These are phyloP conservation scores for Hsuehochloa calcarea DNA, from an alignment of 176 grass and related monocot species.

Conservation along the genomic window DNA sequence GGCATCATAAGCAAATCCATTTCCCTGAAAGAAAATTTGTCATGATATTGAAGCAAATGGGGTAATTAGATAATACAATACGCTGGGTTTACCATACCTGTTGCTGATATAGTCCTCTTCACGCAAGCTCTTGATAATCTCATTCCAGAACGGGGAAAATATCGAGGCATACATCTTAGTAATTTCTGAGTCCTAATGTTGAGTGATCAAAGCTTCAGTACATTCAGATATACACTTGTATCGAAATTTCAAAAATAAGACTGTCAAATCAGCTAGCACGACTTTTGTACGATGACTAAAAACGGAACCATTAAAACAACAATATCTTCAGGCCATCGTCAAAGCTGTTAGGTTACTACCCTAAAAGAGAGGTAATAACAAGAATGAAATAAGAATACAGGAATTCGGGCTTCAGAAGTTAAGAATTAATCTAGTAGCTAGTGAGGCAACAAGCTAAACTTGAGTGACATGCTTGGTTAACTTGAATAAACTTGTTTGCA, in stretches of 20 bases:
- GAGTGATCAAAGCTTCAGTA: neutral
- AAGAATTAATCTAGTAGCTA: neutral
- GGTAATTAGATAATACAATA: neutral
- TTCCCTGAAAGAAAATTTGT: conserved; percentile 63
- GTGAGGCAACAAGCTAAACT: conserved; percentile 7
- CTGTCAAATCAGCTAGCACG: neutral
- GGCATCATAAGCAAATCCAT: conserved; percentile 98
- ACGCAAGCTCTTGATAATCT: conserved; percentile 96
- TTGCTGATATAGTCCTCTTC: conserved; percentile 95
- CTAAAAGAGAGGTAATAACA: neutral
- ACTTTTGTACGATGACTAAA: neutral
- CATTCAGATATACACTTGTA: neutral
- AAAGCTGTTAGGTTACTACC: neutral
- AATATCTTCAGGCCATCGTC: neutral
- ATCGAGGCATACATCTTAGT: conserved; percentile 67
- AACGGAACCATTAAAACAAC: neutral
- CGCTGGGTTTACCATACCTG: conserved; percentile 42
- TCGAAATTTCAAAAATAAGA: neutral
- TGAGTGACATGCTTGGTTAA: conserved; percentile 5
- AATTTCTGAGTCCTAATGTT: conserved; percentile 61
- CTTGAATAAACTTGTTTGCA: neutral
- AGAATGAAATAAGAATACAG: conserved; percentile 5
- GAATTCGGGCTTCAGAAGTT: conserved; percentile 1
- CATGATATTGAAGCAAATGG: conserved; percentile 24
- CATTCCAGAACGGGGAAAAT: conserved; percentile 99